Percentiles rank a stretch among this genome's conserved stretches.
Evolutionary conservation across 306 rosid genomes (phyloP).

Genomic region (Macrotyloma uniflorum): DNA sequence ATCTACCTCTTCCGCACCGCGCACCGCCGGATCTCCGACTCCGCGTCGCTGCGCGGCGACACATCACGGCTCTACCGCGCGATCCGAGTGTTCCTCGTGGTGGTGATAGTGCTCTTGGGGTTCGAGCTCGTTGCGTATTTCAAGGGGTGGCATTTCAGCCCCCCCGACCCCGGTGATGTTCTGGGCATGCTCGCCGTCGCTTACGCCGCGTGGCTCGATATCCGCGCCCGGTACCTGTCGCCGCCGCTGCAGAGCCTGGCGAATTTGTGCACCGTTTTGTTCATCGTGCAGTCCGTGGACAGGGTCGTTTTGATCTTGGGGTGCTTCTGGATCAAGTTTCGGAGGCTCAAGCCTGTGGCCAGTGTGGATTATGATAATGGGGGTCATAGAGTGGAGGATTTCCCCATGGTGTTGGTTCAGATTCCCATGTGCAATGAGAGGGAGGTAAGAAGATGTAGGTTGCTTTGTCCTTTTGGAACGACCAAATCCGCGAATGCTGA

Average conservation of each 20-base stretch:
- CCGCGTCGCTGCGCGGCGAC: constrained; percentile 37
- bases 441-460: constrained; percentile 99
- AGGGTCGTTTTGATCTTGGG: constrained; percentile 80
- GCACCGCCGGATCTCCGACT: constrained; percentile 53
- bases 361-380: constrained; percentile 59
- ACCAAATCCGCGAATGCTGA: not conserved
- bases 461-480: constrained; percentile 46
- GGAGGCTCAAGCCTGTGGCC: constrained; percentile 71
- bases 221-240: constrained; percentile 73
- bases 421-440: constrained; percentile 99
- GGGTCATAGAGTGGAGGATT: constrained; percentile 57
- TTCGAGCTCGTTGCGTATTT: constrained; percentile 89
- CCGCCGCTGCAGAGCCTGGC: constrained; percentile 86
- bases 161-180: constrained; percentile 79
- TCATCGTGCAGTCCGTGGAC: constrained; percentile 88
- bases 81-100: constrained; percentile 64
- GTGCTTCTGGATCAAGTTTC: constrained; percentile 90
- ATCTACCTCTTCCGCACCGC: constrained; percentile 65
- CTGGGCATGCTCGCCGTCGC: constrained; percentile 58
- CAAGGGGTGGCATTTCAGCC: constrained; percentile 93
- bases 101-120: constrained; percentile 60
- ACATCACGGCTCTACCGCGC: constrained; percentile 75
- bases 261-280: constrained; percentile 76
- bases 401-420: constrained; percentile 93
- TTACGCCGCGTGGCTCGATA: constrained; percentile 75